Evolutionary conservation across 129 eudicot species (phyloP).

Genomic region (Saussurea involucrata): DNA sequence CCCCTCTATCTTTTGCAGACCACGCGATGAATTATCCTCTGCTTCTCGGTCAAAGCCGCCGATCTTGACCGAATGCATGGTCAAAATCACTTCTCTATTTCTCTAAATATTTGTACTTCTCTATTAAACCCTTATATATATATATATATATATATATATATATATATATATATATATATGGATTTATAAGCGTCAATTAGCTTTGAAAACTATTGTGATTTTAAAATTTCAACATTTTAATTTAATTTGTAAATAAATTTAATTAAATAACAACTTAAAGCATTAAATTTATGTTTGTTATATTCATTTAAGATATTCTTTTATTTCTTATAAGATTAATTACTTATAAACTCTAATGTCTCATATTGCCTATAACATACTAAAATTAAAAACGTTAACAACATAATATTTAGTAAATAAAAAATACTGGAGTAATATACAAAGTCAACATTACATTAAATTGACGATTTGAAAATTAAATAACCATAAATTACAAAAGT

Average conservation of each 20-base stretch:
- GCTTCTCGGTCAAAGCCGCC: no score
- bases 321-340: neutral
- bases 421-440: neutral
- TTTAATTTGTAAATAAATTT: neutral
- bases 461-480: neutral
- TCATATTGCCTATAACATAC: neutral
- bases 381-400: neutral
- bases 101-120: no score
- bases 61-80: no score
- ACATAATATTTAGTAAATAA: neutral
- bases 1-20: no score
- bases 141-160: no score
- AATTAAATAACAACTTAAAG: neutral
- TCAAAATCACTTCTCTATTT: no score
- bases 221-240: neutral
- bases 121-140: no score
- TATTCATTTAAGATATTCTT: neutral
- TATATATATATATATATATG: no score
- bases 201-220: neutral
- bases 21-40: no score
- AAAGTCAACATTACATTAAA: neutral
- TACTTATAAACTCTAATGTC: neutral
- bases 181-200: neutral
- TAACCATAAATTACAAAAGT: neutral
- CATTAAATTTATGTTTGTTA: neutral